A percentile compares a stretch with the other conserved stretches of the same genome.
phyloP scores from a whole-genome alignment of 208 protist genomes.

The Acanthamoeba castellanii region DNA sequence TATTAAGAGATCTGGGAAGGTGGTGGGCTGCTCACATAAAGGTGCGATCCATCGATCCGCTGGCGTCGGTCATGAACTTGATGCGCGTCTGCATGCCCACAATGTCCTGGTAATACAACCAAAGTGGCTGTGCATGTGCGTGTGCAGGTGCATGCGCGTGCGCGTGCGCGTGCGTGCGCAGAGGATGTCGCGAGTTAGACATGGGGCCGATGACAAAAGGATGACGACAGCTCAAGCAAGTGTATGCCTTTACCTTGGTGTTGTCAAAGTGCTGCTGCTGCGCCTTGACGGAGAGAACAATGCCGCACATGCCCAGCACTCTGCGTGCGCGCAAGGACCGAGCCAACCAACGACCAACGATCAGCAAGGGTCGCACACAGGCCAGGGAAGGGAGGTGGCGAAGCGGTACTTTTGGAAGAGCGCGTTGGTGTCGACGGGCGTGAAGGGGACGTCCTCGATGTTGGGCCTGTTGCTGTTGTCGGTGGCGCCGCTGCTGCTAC shows the following conservation, averaged over 20 bases:
- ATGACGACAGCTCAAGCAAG: no score
- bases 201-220: not conserved
- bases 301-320: slow-evolving; percentile 53
- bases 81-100: slow-evolving; percentile 71
- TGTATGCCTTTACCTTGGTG: not conserved
- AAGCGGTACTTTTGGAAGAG: slow-evolving; percentile 26
- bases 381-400: not conserved
- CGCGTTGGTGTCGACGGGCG: not conserved
- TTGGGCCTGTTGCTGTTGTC: not conserved
- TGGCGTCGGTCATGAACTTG: slow-evolving; percentile 73
- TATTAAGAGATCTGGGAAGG: no score
- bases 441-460: slow-evolving; percentile 26
- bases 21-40: not conserved
- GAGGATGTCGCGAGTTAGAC: not conserved
- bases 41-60: slow-evolving; percentile 20
- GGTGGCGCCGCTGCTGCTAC: not conserved
- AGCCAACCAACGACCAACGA: not conserved
- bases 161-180: not conserved
- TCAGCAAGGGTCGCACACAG: not conserved
- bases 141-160: not conserved
- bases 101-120: slow-evolving; percentile 75
- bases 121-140: not conserved
- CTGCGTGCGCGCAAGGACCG: not conserved
- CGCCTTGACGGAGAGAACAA: slow-evolving; percentile 64
- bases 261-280: slow-evolving; percentile 68